Base-by-base conservation (phyloP, 106 monocot genomes). In the Chionographis japonica region DNA sequence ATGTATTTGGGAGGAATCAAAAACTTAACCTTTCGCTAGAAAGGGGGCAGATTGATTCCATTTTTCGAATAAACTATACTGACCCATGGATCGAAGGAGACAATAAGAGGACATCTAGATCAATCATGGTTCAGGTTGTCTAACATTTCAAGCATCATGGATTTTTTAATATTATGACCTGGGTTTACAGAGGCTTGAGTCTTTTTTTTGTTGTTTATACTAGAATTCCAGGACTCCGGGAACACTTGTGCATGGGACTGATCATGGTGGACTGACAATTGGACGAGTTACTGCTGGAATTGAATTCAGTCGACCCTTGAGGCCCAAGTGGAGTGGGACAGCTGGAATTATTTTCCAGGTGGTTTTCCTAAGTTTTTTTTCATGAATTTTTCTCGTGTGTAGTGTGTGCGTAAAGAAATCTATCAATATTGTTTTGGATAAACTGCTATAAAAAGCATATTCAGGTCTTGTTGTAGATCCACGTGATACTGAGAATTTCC, bases 81-180 rank as follows among this genome's bases (percentile, higher is more conserved):
- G 92, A 98, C 65, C 97, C 97, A 40, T 98, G 97, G 97, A 98
- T 98, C 68, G 83, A 90, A 79, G 97, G 92, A 65, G 97, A 98
- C 72, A 82, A 90, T 68, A 98, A 98, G 67, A 81, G 92, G 71
- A 98, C 92, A 40, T 98, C 97, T 18, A 84, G 87, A 72, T 77
- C 89, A 68, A 85, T 92, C 38, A 98, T 85, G 83, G 63, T 92
- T 80, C 97, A 98, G 90, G 97, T 92, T 54, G 49, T 69, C 8
- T 40, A 27, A 54, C 50, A 19, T 51, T 41, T 70, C 54, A 53
- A 52, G 46, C 9, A 35, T 6, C 53, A 19, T 61, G 12, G 11
- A 20, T 63, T 56, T 39, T 63, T 55, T 36, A 14, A 67, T 66
- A 15, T 50, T 56, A 46, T 39, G 9, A 46, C 9, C 46, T 10